Evolutionary conservation across 1,284 basidiomycete species (phyloP).

Genomic region (Trametes versicolor): DNA sequence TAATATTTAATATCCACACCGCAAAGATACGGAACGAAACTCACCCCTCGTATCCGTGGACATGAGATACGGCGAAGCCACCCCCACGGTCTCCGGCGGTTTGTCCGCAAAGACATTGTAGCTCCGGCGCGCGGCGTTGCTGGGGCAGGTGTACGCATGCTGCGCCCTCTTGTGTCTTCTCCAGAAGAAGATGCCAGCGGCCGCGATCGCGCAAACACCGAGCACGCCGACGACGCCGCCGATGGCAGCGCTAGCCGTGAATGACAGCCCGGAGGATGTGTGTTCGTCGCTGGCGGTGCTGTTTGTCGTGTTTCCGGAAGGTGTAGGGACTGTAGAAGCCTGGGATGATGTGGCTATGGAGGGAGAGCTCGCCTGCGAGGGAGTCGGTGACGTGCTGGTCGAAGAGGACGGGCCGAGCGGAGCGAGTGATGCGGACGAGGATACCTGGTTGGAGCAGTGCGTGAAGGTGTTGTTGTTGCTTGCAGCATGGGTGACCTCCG

Average conservation of each 20-base stretch:
- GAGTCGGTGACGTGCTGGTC: not conserved
- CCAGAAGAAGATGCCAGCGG: conserved; percentile 1
- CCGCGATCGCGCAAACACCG: not conserved
- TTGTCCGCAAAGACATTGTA: not conserved
- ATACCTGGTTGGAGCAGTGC: conserved; percentile 8
- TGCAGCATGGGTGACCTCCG: conserved; percentile 4
- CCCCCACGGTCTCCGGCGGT: not conserved
- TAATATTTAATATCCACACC: not conserved
- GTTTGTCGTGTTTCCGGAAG: not conserved
- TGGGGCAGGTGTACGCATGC: not conserved
- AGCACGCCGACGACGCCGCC: conserved; percentile 1
- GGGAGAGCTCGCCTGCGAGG: not conserved
- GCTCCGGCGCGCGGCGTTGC: not conserved
- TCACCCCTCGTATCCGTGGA: not conserved
- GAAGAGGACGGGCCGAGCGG: not conserved
- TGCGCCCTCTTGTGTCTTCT: not conserved
- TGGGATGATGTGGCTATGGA: not conserved
- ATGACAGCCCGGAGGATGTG: not conserved
- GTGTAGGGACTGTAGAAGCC: not conserved
- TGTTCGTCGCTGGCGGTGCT: not conserved
- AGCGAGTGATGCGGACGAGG: not conserved
- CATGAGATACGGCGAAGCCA: not conserved
- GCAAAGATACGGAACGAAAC: no score
- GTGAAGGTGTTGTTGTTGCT: conserved; percentile 16
- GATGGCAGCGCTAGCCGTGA: conserved; percentile 3